phyloP scores from a whole-genome alignment of 192 early-diverging fungal genomes.

The Backusella sp. region DNA sequence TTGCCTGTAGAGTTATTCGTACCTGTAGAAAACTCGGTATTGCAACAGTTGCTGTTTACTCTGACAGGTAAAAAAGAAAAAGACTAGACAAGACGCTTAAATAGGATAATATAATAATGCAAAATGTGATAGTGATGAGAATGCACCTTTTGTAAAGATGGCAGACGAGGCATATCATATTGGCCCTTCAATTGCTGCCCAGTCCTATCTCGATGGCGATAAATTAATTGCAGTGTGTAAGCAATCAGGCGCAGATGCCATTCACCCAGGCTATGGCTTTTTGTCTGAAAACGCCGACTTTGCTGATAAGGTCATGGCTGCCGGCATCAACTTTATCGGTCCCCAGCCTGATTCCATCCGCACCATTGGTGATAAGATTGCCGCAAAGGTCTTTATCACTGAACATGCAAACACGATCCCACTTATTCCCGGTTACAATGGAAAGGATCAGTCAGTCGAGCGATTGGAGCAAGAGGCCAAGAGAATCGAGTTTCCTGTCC shows the following conservation, averaged over 20 bases:
- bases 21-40: constrained; percentile 68
- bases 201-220: constrained; percentile 53
- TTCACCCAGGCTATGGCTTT: constrained; percentile 64
- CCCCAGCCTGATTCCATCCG: constrained; percentile 54
- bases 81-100: not conserved
- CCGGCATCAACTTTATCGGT: constrained; percentile 58
- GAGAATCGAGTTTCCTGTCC: constrained; percentile 56
- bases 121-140: constrained; percentile 38
- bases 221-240: constrained; percentile 52
- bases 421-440: constrained; percentile 67
- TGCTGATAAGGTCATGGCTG: constrained; percentile 44
- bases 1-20: constrained; percentile 71
- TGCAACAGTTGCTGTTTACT: constrained; percentile 65
- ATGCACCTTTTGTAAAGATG: constrained; percentile 49
- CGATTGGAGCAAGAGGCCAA: constrained; percentile 48
- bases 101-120: too few species aligned
- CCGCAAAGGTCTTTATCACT: constrained; percentile 56
- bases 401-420: constrained; percentile 54
- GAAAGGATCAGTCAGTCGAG: constrained; percentile 51
- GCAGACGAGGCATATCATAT: constrained; percentile 58
- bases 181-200: constrained; percentile 48
- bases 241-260: constrained; percentile 50
- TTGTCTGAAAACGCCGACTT: constrained; percentile 62
- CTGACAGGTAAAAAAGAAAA: constrained; percentile 48
- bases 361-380: constrained; percentile 63